A percentile compares a stretch with the other conserved stretches of the same genome.
These are phyloP conservation scores for Vigna radiata DNA, from an alignment of 306 rosid genomes.

Conservation along the genomic window DNA sequence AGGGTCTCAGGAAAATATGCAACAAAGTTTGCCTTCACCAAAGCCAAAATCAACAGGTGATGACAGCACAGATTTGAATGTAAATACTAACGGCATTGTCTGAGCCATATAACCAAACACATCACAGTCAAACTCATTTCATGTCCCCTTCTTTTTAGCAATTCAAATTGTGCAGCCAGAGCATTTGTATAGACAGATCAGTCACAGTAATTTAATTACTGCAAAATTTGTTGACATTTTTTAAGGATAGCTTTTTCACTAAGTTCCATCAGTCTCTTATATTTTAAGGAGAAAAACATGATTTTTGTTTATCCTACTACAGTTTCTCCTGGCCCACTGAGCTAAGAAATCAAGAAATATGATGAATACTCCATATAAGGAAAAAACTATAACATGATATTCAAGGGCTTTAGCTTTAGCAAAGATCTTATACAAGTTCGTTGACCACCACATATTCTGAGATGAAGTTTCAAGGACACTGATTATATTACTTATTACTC, in stretches of 20 bases:
- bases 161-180: constrained; percentile 36
- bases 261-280: constrained; percentile 3
- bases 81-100: constrained; percentile 46
- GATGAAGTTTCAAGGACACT: no score
- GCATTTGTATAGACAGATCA: constrained; percentile 36
- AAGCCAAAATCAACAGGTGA: constrained; percentile 45
- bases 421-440: no score
- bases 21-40: constrained; percentile 25
- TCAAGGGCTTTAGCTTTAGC: no score
- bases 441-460: no score
- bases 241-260: background rate
- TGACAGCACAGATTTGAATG: constrained; percentile 43
- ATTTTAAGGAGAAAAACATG: background rate
- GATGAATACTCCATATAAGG: no score
- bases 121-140: constrained; percentile 21
- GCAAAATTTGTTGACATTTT: background rate
- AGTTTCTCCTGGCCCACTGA: no score
- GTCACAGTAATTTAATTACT: constrained; percentile 22
- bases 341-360: no score
- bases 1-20: constrained; percentile 48
- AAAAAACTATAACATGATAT: no score
- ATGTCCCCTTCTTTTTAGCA: constrained; percentile 38
- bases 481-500: no score
- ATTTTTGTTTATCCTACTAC: no score
- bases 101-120: constrained; percentile 37